Evolutionary conservation across 805 yeast genomes (phyloP).

Genomic region (Yamadazyma nakazawae): DNA sequence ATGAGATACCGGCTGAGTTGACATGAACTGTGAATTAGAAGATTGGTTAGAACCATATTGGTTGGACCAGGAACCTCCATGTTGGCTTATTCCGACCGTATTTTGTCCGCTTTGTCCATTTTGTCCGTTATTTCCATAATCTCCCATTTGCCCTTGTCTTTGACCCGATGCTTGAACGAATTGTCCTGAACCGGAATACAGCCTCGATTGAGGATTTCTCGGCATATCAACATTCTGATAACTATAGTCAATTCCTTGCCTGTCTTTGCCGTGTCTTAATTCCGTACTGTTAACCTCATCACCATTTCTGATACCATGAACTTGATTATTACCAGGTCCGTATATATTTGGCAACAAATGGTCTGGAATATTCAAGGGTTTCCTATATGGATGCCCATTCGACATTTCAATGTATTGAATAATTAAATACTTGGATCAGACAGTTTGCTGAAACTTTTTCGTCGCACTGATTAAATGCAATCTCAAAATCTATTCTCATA

Average conservation of each 20-base stretch:
- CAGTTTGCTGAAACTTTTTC: background rate
- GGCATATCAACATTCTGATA: no score
- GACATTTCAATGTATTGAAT: background rate
- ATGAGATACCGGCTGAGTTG: background rate
- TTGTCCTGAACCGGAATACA: no score
- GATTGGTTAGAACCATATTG: background rate
- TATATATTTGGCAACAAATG: conserved; percentile 24
- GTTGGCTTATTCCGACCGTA: no score
- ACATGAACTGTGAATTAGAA: no score
- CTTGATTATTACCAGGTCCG: background rate
- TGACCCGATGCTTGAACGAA: no score
- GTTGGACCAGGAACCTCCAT: no score
- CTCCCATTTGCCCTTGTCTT: no score
- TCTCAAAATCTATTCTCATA: background rate
- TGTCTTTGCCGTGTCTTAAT: background rate
- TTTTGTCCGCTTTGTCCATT: no score
- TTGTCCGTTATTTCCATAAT: no score
- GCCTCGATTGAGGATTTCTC: no score
- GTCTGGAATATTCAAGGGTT: conserved; percentile 20
- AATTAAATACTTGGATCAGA: background rate
- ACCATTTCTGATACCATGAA: background rate
- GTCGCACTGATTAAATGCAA: background rate
- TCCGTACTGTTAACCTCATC: background rate
- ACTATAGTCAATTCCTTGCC: no score
- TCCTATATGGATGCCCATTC: conserved; percentile 13